Conservation (phyloP, 805 yeast species). For the Brettanomyces bruxellensis region DNA sequence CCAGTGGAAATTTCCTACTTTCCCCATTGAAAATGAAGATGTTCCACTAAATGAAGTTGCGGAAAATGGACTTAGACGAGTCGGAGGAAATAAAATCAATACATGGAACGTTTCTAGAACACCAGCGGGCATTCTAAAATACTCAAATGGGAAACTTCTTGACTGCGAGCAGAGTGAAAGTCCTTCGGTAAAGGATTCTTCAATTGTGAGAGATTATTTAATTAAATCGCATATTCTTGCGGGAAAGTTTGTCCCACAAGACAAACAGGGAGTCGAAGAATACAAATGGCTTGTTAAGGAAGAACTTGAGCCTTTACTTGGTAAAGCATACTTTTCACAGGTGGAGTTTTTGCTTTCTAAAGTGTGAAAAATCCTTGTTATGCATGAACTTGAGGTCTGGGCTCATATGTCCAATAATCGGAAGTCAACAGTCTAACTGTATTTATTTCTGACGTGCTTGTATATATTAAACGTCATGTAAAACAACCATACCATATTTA, state of each 20-base stretch:
- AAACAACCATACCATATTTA: too few relatives aligned
- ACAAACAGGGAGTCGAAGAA: slow-evolving; percentile 31
- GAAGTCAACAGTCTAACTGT: not conserved
- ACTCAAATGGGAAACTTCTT: slow-evolving; percentile 21
- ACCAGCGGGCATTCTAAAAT: slow-evolving; percentile 66
- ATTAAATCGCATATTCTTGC: slow-evolving; percentile 84
- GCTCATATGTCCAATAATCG: not conserved
- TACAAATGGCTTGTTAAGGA: slow-evolving; percentile 81
- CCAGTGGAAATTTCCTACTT: slow-evolving; percentile 77
- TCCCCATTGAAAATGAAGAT: slow-evolving; percentile 30
- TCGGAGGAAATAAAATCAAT: slow-evolving; percentile 72
- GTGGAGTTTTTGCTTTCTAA: slow-evolving; percentile 33
- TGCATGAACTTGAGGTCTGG: not conserved
- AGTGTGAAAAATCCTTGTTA: too few relatives aligned
- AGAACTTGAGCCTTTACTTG: slow-evolving; percentile 53
- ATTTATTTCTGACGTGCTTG: not conserved
- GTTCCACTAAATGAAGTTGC: slow-evolving; percentile 64
- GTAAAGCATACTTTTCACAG: slow-evolving; percentile 44
- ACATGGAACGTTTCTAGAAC: slow-evolving; percentile 87
- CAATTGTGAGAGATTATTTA: slow-evolving; percentile 48
- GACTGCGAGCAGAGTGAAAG: slow-evolving; percentile 3
- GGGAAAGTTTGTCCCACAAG: slow-evolving; percentile 54
- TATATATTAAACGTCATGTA: too few relatives aligned
- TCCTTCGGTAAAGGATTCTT: slow-evolving; percentile 14
- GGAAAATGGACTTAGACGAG: slow-evolving; percentile 55